Evolutionary conservation across 257 asterid species (phyloP).

Genomic region (Scutellaria baicalensis): DNA sequence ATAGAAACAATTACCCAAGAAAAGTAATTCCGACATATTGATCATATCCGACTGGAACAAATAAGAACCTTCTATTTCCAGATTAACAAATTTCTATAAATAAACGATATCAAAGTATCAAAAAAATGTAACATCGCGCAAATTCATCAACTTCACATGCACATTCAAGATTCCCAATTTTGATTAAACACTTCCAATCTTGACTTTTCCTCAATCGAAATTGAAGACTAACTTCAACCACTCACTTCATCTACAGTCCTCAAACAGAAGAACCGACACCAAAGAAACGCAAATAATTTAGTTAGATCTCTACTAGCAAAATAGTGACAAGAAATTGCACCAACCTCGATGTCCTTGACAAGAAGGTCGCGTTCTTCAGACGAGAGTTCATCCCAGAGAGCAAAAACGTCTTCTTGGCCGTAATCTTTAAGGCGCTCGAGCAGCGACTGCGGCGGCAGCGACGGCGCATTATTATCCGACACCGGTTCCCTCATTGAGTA

Average conservation of each 20-base stretch:
- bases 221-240: background rate
- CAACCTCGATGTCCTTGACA: slow-evolving; percentile 80
- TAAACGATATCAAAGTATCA: background rate
- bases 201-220: background rate
- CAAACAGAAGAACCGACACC: slow-evolving; percentile 9
- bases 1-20: background rate
- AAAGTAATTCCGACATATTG: too few species aligned
- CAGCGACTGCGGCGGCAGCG: slow-evolving; percentile 60
- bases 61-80: background rate
- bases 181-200: background rate
- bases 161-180: background rate
- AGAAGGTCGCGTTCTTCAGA: slow-evolving; percentile 61
- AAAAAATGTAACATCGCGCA: background rate
- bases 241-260: background rate
- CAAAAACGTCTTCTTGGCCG: slow-evolving; percentile 86
- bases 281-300: background rate
- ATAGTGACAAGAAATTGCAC: too few species aligned
- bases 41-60: background rate
- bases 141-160: background rate
- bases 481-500: slow-evolving; percentile 40
- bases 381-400: slow-evolving; percentile 87
- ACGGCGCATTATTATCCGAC: slow-evolving; percentile 22
- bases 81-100: background rate
- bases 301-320: background rate
- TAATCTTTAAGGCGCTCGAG: slow-evolving; percentile 97